These are phyloP conservation scores for Tetrahymena borealis DNA, from an alignment of 73 alveolate genomes.

Conservation along the genomic window DNA sequence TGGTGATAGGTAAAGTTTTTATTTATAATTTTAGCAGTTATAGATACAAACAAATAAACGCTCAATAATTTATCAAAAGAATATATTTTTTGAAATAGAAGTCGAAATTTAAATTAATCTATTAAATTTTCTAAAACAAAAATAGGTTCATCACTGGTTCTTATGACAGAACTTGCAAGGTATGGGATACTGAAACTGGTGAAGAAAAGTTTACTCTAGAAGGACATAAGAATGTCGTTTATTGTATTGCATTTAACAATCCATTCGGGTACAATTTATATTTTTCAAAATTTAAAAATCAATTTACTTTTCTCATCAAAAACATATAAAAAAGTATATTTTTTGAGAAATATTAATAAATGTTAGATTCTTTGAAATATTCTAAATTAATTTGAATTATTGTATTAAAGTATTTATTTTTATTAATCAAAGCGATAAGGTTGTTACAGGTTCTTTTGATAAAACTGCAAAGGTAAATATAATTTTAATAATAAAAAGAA, in stretches of 20 bases:
- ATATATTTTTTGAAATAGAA: not conserved
- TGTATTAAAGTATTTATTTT: not conserved
- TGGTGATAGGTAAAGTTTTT: constrained; percentile 60
- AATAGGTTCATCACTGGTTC: constrained; percentile 96
- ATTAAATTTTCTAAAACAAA: not conserved
- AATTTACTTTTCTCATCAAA: not conserved
- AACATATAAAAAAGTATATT: not conserved
- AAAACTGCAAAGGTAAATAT: constrained; percentile 65
- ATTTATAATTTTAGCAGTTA: not conserved
- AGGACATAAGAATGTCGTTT: constrained; percentile 99
- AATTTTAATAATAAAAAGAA: not conserved
- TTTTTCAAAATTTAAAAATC: not conserved
- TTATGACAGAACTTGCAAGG: constrained; percentile 99
- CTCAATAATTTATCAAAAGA: no score
- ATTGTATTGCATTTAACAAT: constrained; percentile 98
- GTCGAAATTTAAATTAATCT: not conserved
- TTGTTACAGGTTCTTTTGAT: constrained; percentile 99
- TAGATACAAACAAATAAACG: no score
- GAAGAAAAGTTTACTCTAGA: constrained; percentile 89
- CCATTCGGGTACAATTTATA: constrained; percentile 88
- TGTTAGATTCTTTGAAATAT: not conserved
- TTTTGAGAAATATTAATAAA: not conserved
- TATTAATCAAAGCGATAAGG: constrained; percentile 57
- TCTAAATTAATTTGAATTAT: no score
- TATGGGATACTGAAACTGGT: constrained; percentile 97